Base-by-base conservation (phyloP, 164 flowering plant genomes). In the Dillenia suffruticosa region DNA sequence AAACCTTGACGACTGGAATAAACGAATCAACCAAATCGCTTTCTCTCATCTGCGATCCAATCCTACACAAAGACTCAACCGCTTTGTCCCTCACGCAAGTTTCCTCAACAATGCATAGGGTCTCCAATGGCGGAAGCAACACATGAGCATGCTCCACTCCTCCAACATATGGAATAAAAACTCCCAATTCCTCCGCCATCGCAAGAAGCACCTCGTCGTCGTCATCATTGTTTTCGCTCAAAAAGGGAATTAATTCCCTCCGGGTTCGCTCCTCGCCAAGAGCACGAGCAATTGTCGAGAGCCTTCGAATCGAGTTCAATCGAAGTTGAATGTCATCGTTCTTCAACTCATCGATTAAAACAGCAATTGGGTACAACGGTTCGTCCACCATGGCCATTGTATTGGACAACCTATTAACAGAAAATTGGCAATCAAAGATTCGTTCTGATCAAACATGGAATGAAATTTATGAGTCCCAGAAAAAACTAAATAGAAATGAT, bases 131-230 rank as follows among this genome's bases (percentile, higher is more conserved):
- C 0, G 89, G 89, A 0, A 93, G 84, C 76, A 93, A 68, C 58
- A 93, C 90, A 76, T 87, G 79, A 0, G 97, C 98, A 72, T 85
- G 70, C 40, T 90, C 98, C 16, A 84, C 88, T 10, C 98, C 98
- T 9, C 98, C 98, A 68, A 93, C 94, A 73, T 90, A 93, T 0
- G 98, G 98, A 53, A 90, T 81, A 66, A 93, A 93, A 11, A 87
- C 93, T 5, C 97, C 97, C 85, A 93, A 75, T 58, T 93, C 96
- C 50, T 93, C 96, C 0, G 96, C 98, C 92, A 93, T 89, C 2
- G 96, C 95, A 64, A 93, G 97, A 63, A 93, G 88, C 43, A 93
- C 98, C 64, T 93, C 98, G 57, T 93, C 98, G 44, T 93, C 98
- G 9, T 93, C 98, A 7, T 93, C 98, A 73, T 93, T 89, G 72